Evolutionary conservation across 108 stramenopile species (phyloP), one percentile per base, ranked within the genome.

Genomic region (Mediolabrus comicus): DNA sequence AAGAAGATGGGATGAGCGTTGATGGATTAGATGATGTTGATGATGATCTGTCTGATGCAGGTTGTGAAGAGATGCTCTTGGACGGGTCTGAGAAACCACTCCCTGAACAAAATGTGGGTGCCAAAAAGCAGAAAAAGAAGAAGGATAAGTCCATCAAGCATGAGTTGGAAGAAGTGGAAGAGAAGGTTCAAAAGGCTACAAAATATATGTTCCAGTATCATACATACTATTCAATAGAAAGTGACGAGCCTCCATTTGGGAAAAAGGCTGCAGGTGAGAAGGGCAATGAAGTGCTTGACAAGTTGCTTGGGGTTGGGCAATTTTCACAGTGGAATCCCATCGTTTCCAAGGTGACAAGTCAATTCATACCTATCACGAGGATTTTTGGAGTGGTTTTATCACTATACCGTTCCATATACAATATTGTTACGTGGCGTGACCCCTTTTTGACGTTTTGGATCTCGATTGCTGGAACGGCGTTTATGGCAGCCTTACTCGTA

Each of bases 391-490:
- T 43, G n/a, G n/a, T 17, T 17, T 43, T 43, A 5, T 43, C 41
- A 0, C 16, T 43, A 11, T 43, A 43, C 41, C 81, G 88, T 17
- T 69, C 85, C 16, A 32, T 51, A 3, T 89, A 82, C 69, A 85
- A 86, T 43, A 55, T 83, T 9, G 65, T 72, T 4, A 73, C 78
- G 2, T 89, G 85, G 88, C 81, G 75, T 52, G 88, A 89, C 71
- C 88, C 88, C 5, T 80, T 59, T 33, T 39, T 89, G 56, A 81
- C 88, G 2, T 43, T 43, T 17, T 43, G 41, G 41, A 0, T 77
- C 3, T 30, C 69, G 3, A 26, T 79, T 8, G 74, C 72, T 30
- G 54, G 85, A 13, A 29, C 39, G 11, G 36, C 63, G 13, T 34
- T 72, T 10, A 49, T 63, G 3, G 41, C 41, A 43, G 46, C 85